These are phyloP conservation scores for Brassica hybrid DNA, from an alignment of 441 rosid species.

Conservation along the genomic window DNA sequence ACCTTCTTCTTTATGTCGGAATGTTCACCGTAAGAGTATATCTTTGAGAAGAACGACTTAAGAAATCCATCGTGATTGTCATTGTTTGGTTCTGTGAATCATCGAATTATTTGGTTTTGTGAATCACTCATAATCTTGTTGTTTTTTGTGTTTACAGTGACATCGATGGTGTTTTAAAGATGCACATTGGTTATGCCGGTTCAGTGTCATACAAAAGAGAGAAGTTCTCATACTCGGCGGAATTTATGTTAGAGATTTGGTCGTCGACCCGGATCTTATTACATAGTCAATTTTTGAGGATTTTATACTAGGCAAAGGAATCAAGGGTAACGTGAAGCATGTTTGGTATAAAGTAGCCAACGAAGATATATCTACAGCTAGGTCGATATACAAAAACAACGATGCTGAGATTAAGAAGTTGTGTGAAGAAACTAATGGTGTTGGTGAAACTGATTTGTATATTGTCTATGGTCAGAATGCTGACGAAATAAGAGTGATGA, in stretches of 20 bases:
- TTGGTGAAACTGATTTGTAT: too few species aligned
- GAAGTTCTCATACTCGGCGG: neutral
- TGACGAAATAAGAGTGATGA: too few species aligned
- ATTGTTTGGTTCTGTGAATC: neutral
- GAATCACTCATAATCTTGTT: neutral
- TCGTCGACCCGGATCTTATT: neutral
- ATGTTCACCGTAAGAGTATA: neutral
- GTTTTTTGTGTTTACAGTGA: neutral
- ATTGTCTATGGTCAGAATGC: too few species aligned
- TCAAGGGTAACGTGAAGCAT: too few species aligned
- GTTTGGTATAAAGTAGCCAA: too few species aligned
- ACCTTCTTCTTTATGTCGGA: neutral
- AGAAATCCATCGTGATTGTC: neutral
- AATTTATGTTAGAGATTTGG: neutral
- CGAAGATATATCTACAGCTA: too few species aligned
- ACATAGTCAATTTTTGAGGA: too few species aligned
- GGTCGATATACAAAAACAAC: too few species aligned
- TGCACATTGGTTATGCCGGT: neutral
- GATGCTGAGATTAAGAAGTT: too few species aligned
- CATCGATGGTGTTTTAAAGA: neutral
- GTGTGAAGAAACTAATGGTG: too few species aligned
- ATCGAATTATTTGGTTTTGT: neutral
- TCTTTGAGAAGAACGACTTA: neutral
- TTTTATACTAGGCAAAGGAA: too few species aligned
- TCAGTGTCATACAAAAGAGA: neutral